Base-by-base conservation (phyloP, 306 rosid genomes). In the Castanopsis chinensis region DNA sequence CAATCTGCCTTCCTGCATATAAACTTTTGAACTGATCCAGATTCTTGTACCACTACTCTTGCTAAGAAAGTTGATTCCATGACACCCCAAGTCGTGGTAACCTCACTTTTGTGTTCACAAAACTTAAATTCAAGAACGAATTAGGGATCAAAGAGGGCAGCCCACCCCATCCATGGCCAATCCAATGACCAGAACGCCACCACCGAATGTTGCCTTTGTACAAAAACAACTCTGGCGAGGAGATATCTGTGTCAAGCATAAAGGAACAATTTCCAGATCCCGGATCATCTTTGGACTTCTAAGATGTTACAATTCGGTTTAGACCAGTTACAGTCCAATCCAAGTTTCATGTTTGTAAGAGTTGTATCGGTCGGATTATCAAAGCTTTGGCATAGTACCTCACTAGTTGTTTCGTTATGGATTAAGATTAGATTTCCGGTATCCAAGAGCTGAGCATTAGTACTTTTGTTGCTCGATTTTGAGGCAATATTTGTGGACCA, bases 301-400 rank as follows among this genome's bases (percentile, higher is more conserved):
- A 84, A 6, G 83, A 77, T 25, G 77, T 77, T 4, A 84, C 58
- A 14, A 21, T 28, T 11, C 78, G 70, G 67, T 77, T 55, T 65
- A 81, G 58, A 9, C 80, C 78, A 3, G 43, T 67, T 55, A 10
- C 37, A 18, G 63, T 84, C 65, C 45, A 77, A 20, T 56, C 83
- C 85, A 15, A 84, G 6, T 69, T 77, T 84, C 78, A 77, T 73
- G 7, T 54, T 28, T 14, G 69, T 43, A 63, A 63, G 69, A 3
- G 76, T 3, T 20, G 80, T 72, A 55, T 91, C 32, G 0, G 86
- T 12, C 0, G 87, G 96, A 76, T 81, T 68, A 76, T 91, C 90
- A 59, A 85, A 85, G 80, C 95, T 82, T 81, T 87, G 85, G 92
- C 95, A 89, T 5, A 76, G 23, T 60, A 21, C 20, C 41, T 27